Conservation (phyloP, 2,329 filamentous ascomycete species). For the Phialophora expanda region DNA sequence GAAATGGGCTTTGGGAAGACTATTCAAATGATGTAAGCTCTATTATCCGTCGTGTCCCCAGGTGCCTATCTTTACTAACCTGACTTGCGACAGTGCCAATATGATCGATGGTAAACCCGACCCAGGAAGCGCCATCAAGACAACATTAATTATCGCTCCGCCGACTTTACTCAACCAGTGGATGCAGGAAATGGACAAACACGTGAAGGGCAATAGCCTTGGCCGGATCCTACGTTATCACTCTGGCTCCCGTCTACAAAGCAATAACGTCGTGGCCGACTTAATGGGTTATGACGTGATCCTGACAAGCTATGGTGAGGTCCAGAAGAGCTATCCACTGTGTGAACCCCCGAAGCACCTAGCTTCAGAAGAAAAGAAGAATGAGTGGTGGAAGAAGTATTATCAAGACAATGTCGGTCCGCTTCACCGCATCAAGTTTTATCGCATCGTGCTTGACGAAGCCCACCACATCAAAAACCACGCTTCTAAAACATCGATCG, state of each 20-base stretch:
- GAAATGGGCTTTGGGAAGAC: conserved; percentile 53
- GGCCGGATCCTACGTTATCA: conserved; percentile 40
- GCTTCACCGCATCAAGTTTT: conserved; percentile 46
- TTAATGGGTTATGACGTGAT: conserved; percentile 40
- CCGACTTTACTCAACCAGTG: conserved; percentile 45
- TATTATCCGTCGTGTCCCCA: background rate
- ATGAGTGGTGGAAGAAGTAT: conserved; percentile 39
- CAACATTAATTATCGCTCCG: conserved; percentile 49
- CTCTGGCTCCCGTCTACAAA: conserved; percentile 35
- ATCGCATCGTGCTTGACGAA: conserved; percentile 51
- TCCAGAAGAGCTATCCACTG: conserved; percentile 45
- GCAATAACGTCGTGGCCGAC: conserved; percentile 35
- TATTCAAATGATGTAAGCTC: conserved; percentile 44
- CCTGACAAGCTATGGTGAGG: conserved; percentile 49
- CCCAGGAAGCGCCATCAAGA: conserved; percentile 36
- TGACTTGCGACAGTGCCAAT: conserved; percentile 41
- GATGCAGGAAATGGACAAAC: conserved; percentile 43
- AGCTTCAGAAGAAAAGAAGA: conserved; percentile 34
- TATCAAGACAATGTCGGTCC: conserved; percentile 42
- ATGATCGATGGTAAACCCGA: conserved; percentile 45
- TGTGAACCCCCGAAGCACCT: conserved; percentile 35
- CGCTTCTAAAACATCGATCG: conserved; percentile 44
- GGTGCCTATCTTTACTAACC: conserved; percentile 15
- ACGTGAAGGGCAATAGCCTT: conserved; percentile 41
- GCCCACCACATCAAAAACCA: conserved; percentile 46